These are phyloP conservation scores for Quercus suber DNA, from an alignment of 306 rosid species.

Conservation along the genomic window DNA sequence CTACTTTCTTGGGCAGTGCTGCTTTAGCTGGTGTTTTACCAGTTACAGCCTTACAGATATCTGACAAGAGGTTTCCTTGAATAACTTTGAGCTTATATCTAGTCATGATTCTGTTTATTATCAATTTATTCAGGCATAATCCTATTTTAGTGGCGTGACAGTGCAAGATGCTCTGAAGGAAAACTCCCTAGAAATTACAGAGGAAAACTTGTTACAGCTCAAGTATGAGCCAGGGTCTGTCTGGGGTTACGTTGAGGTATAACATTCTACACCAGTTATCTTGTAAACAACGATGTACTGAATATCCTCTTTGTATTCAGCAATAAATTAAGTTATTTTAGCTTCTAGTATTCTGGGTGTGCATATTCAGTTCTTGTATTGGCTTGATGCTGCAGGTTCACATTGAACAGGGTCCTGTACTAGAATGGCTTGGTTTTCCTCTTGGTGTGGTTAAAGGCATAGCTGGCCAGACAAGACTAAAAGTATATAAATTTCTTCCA, in stretches of 20 bases:
- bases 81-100: conserved; percentile 11
- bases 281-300: background rate
- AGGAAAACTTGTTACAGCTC: conserved; percentile 59
- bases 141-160: conserved; percentile 51
- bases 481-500: conserved; percentile 39
- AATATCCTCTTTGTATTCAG: background rate
- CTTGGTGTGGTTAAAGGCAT: conserved; percentile 92
- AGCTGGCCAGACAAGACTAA: conserved; percentile 91
- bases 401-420: conserved; percentile 98
- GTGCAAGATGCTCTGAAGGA: conserved; percentile 62
- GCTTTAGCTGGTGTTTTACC: conserved; percentile 85
- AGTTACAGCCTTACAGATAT: conserved; percentile 49
- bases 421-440: conserved; percentile 82
- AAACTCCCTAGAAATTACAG: conserved; percentile 58
- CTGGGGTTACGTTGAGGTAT: conserved; percentile 95
- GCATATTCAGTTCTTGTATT: conserved; percentile 1
- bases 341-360: background rate
- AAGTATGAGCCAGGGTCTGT: conserved; percentile 81
- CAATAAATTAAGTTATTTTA: background rate
- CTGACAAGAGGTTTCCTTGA: conserved; percentile 74
- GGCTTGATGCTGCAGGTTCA: conserved; percentile 58
- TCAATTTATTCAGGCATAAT: conserved; percentile 17
- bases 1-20: conserved; percentile 92
- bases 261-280: background rate
- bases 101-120: background rate